phyloP scores from a whole-genome alignment of 768 basidiomycete species.

The Crepidotus variabilis region DNA sequence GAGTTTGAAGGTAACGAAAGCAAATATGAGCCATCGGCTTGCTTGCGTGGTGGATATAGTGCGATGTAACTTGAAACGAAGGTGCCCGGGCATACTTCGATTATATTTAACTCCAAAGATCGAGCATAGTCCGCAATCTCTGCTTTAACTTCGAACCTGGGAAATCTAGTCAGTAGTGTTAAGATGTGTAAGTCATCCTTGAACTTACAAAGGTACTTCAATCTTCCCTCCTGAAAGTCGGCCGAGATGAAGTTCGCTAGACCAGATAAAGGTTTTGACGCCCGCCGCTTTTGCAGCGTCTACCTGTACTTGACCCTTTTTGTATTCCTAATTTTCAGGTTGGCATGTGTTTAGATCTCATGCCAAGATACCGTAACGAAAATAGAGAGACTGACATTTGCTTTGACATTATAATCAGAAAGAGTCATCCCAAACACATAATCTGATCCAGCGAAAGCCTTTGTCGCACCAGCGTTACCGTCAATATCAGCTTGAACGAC shows the following conservation, averaged over 20 bases:
- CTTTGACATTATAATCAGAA: neutral
- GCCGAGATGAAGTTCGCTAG: neutral
- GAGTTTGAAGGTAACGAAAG: neutral
- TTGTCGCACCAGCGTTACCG: neutral
- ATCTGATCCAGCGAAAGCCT: neutral
- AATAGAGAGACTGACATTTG: neutral
- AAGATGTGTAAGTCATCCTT: neutral
- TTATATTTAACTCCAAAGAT: neutral
- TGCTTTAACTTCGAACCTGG: neutral
- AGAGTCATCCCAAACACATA: neutral
- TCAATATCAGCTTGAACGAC: neutral
- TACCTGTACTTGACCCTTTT: neutral
- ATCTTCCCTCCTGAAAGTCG: neutral
- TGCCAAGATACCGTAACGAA: neutral
- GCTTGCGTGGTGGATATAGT: too few relatives aligned
- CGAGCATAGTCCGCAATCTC: neutral
- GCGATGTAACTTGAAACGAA: too few relatives aligned
- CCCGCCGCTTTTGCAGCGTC: neutral
- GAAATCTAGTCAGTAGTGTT: neutral
- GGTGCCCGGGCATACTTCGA: too few relatives aligned
- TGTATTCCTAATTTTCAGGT: neutral
- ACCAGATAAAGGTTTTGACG: neutral
- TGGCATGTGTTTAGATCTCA: neutral
- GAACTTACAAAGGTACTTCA: neutral
- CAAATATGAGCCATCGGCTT: neutral